Percentiles rank a stretch among this genome's conserved stretches.
Conservation (phyloP, 305 asterid species). For the Galium porrigens region DNA sequence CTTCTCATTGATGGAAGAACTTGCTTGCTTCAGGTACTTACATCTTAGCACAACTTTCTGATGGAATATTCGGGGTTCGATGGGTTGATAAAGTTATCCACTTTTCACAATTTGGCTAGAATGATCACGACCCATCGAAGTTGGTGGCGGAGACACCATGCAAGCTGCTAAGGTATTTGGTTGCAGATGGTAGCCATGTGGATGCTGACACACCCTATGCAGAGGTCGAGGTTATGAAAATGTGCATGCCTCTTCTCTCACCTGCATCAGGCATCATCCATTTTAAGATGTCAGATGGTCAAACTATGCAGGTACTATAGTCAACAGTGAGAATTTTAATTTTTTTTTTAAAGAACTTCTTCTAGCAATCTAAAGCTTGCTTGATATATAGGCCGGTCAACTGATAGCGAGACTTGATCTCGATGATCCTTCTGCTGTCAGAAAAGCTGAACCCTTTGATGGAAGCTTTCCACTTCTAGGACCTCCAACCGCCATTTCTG, state of each 20-base stretch:
- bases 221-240: slow-evolving; percentile 98
- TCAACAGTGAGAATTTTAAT: background rate
- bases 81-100: background rate
- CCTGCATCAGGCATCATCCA: slow-evolving; percentile 86
- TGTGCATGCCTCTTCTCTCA: slow-evolving; percentile 99
- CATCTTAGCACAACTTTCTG: background rate
- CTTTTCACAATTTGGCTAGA: slow-evolving; percentile 30
- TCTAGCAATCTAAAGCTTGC: slow-evolving; percentile 11
- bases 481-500: slow-evolving; percentile 92
- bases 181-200: slow-evolving; percentile 65
- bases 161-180: slow-evolving; percentile 79
- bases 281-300: slow-evolving; percentile 83
- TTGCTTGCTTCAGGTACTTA: slow-evolving; percentile 55
- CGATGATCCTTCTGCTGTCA: slow-evolving; percentile 94
- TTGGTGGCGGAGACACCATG: slow-evolving; percentile 94
- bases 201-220: slow-evolving; percentile 91
- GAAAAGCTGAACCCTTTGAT: slow-evolving; percentile 87
- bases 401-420: slow-evolving; percentile 88
- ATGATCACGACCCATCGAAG: slow-evolving; percentile 96
- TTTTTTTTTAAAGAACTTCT: slow-evolving; percentile 12
- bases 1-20: slow-evolving; percentile 97
- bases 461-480: slow-evolving; percentile 84
- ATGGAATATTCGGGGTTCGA: background rate
- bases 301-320: slow-evolving; percentile 82
- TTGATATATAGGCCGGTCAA: slow-evolving; percentile 61